These are phyloP conservation scores for Magnolia officinalis DNA, from an alignment of 164 flowering plant species.

Conservation along the genomic window DNA sequence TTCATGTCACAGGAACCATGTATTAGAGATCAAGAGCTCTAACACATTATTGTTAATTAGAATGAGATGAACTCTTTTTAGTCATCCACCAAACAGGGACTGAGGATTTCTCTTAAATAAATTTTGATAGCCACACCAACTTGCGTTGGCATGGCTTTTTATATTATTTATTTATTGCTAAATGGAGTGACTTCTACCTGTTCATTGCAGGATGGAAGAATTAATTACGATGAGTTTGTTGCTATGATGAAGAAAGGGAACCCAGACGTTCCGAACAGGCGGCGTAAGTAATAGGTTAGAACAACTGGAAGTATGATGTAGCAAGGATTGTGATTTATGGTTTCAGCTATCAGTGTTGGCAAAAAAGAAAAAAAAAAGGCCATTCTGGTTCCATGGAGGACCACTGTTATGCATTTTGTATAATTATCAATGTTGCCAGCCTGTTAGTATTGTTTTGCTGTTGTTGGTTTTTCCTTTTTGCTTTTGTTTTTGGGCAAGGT, in stretches of 20 bases:
- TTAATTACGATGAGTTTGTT: slow-evolving; percentile 84
- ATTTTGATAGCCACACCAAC: too few species aligned
- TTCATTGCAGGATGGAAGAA: slow-evolving; percentile 80
- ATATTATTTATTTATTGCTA: too few species aligned
- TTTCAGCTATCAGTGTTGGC: neutral
- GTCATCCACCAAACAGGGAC: too few species aligned
- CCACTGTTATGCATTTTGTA: slow-evolving; percentile 5
- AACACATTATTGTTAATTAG: too few species aligned
- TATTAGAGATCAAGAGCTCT: too few species aligned
- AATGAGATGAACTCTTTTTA: too few species aligned
- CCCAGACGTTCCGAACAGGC: slow-evolving; percentile 57
- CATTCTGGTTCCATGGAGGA: neutral
- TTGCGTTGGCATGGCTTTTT: too few species aligned
- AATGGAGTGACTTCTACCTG: neutral
- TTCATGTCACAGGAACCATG: too few species aligned
- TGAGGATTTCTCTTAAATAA: too few species aligned
- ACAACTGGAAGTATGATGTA: neutral
- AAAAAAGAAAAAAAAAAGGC: neutral
- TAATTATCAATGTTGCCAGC: neutral
- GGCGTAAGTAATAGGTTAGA: slow-evolving; percentile 37
- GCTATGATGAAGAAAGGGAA: slow-evolving; percentile 96
- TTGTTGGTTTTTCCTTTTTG: neutral
- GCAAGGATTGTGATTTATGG: neutral
- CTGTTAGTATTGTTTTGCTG: neutral
- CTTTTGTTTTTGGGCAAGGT: neutral